Conservation (phyloP, 1,284 basidiomycete genomes). For the Melanopsichium pennsylvanicum region DNA sequence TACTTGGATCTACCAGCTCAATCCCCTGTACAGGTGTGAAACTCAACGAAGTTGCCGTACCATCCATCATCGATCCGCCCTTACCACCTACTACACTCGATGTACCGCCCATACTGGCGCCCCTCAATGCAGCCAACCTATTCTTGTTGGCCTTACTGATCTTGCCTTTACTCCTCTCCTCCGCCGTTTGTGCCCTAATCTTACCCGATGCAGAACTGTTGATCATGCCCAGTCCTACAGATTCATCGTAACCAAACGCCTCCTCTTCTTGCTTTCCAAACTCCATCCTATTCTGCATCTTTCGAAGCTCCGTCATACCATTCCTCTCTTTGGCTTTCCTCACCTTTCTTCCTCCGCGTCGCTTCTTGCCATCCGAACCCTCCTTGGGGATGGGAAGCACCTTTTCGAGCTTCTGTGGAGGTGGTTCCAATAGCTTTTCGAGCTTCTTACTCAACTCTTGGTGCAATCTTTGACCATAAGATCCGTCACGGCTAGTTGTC, state of each 20-base stretch:
- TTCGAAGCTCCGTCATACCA: constrained; percentile 93
- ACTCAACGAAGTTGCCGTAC: constrained; percentile 87
- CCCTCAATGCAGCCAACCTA: constrained; percentile 69
- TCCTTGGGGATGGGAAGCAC: constrained; percentile 96
- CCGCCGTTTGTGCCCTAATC: constrained; percentile 83
- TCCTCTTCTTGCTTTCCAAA: constrained; percentile 97
- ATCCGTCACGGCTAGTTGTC: constrained; percentile 75
- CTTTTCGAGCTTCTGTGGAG: constrained; percentile 90
- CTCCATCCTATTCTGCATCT: constrained; percentile 93
- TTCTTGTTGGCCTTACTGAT: constrained; percentile 95
- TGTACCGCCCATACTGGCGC: constrained; percentile 1
- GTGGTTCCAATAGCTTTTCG: constrained; percentile 89
- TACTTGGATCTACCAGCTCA: constrained; percentile 67
- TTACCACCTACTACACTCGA: constrained; percentile 62
- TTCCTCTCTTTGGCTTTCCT: constrained; percentile 96
- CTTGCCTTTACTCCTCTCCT: constrained; percentile 90
- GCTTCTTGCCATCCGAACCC: constrained; percentile 81
- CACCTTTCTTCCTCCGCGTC: constrained; percentile 91
- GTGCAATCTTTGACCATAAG: constrained; percentile 80
- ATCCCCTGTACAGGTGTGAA: constrained; percentile 92
- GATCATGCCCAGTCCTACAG: constrained; percentile 96
- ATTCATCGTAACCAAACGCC: constrained; percentile 93
- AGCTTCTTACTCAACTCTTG: constrained; percentile 90
- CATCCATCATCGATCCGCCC: constrained; percentile 65
- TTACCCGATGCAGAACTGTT: constrained; percentile 79